Percentiles rank a stretch among this genome's conserved stretches.
phyloP scores from a whole-genome alignment of 495 filamentous ascomycete genomes.

The Xylaria castorea region DNA sequence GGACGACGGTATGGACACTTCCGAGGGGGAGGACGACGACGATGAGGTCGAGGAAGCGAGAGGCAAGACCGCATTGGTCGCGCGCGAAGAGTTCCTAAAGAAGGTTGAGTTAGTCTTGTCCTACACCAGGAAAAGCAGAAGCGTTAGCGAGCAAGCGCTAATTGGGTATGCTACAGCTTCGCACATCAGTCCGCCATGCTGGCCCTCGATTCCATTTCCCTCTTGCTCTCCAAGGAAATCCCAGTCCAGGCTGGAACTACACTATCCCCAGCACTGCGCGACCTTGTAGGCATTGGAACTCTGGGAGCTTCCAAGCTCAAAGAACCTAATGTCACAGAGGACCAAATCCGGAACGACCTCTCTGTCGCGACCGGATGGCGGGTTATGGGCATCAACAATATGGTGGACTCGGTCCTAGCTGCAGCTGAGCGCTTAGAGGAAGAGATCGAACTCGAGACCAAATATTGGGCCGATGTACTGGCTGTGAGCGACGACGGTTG shows the following conservation, averaged over 20 bases:
- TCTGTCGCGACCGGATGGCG: slow-evolving; percentile 78
- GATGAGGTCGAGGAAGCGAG: slow-evolving; percentile 37
- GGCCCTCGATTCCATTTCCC: slow-evolving; percentile 82
- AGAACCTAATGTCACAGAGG: slow-evolving; percentile 61
- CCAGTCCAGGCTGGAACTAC: slow-evolving; percentile 70
- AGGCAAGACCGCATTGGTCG: slow-evolving; percentile 48
- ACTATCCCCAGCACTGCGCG: slow-evolving; percentile 72
- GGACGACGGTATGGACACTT: slow-evolving; percentile 28
- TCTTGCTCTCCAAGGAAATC: slow-evolving; percentile 78
- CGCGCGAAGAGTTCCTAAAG: slow-evolving; percentile 61
- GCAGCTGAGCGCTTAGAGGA: slow-evolving; percentile 74
- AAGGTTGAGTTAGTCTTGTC: slow-evolving; percentile 53
- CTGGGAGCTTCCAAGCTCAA: slow-evolving; percentile 76
- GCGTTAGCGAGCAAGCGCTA: slow-evolving; percentile 8
- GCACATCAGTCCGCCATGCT: slow-evolving; percentile 71
- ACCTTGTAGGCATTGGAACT: slow-evolving; percentile 72
- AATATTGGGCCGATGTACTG: slow-evolving; percentile 88
- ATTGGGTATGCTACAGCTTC: slow-evolving; percentile 32
- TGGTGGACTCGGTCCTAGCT: slow-evolving; percentile 75
- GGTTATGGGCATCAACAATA: slow-evolving; percentile 72
- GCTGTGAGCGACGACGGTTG: slow-evolving; percentile 83
- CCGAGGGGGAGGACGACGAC: slow-evolving; percentile 29
- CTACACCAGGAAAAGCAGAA: neutral
- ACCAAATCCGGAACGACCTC: slow-evolving; percentile 61
- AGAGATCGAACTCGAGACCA: slow-evolving; percentile 78